Percentiles rank a stretch among this genome's conserved stretches.
These are phyloP conservation scores for Phytopythium oedochilum DNA, from an alignment of 352 stramenopile genomes.

Conservation along the genomic window DNA sequence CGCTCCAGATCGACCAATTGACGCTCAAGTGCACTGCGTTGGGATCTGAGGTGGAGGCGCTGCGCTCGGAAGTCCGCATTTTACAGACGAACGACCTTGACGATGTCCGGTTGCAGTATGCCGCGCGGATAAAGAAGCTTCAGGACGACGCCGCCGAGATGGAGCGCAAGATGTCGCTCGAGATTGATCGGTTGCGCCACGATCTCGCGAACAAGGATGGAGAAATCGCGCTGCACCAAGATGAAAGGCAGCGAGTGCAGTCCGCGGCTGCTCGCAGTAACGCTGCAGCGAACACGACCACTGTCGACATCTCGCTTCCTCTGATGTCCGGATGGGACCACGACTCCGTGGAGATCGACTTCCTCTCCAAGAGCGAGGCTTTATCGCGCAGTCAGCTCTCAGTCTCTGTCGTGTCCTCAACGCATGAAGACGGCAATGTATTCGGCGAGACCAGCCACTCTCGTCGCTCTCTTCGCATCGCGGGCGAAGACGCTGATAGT, in stretches of 20 bases:
- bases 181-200: constrained; percentile 50
- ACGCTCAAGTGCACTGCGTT: constrained; percentile 27
- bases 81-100: constrained; percentile 62
- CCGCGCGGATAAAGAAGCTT: constrained; percentile 37
- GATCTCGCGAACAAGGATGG: constrained; percentile 37
- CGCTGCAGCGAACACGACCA: not conserved
- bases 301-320: constrained; percentile 19
- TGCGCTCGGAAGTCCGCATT: constrained; percentile 58
- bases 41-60: constrained; percentile 44
- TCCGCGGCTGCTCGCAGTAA: not conserved
- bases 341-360: constrained; percentile 22
- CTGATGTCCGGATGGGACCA: constrained; percentile 17
- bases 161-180: constrained; percentile 40
- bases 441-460: not conserved
- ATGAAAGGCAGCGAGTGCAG: not conserved
- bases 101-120: constrained; percentile 38
- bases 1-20: constrained; percentile 43
- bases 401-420: constrained; percentile 13
- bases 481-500: not conserved
- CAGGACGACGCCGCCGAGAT: constrained; percentile 37
- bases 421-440: not conserved
- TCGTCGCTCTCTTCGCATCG: not conserved
- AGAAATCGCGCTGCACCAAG: not conserved
- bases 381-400: constrained; percentile 60
- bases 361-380: constrained; percentile 17